Percentiles rank a stretch among this genome's conserved stretches.
Evolutionary conservation across 768 basidiomycete genomes (phyloP).

Genomic region (Tylopilus subfusipes): DNA sequence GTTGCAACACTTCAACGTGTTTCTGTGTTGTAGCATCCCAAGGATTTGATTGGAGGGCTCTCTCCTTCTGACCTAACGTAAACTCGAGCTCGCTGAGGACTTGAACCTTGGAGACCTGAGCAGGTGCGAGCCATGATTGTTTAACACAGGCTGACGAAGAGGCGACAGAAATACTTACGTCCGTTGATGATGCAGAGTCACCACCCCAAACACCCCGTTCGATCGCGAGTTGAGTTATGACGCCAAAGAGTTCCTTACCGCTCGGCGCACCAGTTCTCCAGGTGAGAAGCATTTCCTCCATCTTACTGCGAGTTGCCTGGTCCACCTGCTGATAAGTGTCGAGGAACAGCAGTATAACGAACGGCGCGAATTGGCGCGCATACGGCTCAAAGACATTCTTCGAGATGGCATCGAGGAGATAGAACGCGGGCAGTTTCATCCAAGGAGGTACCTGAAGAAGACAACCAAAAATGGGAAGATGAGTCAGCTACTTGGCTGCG

Average conservation of each 20-base stretch:
- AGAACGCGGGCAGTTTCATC: conserved; percentile 92
- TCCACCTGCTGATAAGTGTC: conserved; percentile 88
- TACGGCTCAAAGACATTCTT: conserved; percentile 96
- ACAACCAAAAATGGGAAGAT: conserved; percentile 38
- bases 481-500: conserved; percentile 56
- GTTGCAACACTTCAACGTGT: conserved; percentile 76
- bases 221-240: conserved; percentile 73
- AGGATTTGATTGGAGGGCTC: conserved; percentile 64
- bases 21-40: conserved; percentile 65
- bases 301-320: conserved; percentile 79
- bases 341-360: conserved; percentile 82
- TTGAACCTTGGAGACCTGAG: conserved; percentile 64
- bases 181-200: conserved; percentile 36
- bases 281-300: conserved; percentile 96
- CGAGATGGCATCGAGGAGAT: conserved; percentile 93
- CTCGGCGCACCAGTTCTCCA: conserved; percentile 87
- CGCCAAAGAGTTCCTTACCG: conserved; percentile 81
- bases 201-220: conserved; percentile 82
- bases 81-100: conserved; percentile 83
- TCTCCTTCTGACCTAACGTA: conserved; percentile 77
- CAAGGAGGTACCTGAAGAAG: conserved; percentile 72
- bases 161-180: conserved; percentile 34
- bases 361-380: conserved; percentile 75
- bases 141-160: not conserved
- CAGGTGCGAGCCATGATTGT: conserved; percentile 1